Evolutionary conservation across 2,329 filamentous ascomycete species (phyloP), one percentile per base, ranked within the genome.

Genomic region (Trichoderma sp.): DNA sequence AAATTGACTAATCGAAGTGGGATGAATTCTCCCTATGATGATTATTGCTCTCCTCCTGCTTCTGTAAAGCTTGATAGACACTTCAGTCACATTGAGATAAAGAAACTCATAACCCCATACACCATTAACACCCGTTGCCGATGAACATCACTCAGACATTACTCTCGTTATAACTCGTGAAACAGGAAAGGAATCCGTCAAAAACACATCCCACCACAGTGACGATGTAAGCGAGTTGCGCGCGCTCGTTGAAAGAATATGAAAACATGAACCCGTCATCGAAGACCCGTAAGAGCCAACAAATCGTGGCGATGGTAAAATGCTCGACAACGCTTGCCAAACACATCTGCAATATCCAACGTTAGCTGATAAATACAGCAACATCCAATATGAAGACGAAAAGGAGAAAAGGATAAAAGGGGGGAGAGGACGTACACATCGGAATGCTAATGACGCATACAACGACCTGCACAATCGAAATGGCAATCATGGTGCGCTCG

Each of bases 251-350:
- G 43, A 43, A 41, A 17, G 9, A 43, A 21, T 52, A 26, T 24
- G 24, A 7, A 28, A 10, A n/a, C 62, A n/a, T n/a, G 30, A 12
- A 58, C 5, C n/a, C 9, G 24, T 72, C 64, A 77, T 54, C 70
- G 68, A 45, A 77, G 72, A 30, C 72, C 70, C 10, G 73, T 72
- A 21, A 77, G 67, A 4, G 74, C 73, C 48, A 95, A 77, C 26
- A 94, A 79, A 75, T 95, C 88, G 73, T 94, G 84, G n/a, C 87
- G 83, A 69, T 90, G 82, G 73, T 90, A 93, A 74, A 90, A 93
- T 21, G 86, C 87, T 58, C 92, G 84, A 68, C 91, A 89, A 64
- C 85, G 82, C 79, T 96, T 96, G 9, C 92, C 92, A 69, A 88
- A 90, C 15, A 95, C 77, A 75, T 95, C 90, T 93, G 68, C 7